A percentile compares a stretch with the other conserved stretches of the same genome.
Evolutionary conservation across 2,329 filamentous ascomycete genomes (phyloP).

Genomic region (Neonectria hederae): DNA sequence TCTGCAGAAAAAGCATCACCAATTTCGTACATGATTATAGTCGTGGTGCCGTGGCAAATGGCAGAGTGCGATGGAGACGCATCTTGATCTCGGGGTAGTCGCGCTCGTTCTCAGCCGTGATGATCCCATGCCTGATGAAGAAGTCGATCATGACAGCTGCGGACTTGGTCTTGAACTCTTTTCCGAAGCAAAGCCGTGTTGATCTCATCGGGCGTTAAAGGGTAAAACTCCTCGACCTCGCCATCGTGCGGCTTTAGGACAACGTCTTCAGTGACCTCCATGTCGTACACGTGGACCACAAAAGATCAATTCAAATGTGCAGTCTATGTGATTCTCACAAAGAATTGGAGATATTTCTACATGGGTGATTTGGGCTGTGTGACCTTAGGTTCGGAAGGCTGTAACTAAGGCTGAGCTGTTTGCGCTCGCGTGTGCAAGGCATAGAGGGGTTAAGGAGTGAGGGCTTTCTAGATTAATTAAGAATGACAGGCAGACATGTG

Average conservation of each 20-base stretch:
- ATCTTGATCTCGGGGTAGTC: constrained; percentile 5
- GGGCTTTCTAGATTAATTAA: no score
- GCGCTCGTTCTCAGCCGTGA: constrained; percentile 8
- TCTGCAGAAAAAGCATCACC: no score
- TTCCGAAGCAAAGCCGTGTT: neutral
- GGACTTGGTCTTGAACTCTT: constrained; percentile 14
- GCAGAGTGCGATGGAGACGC: constrained; percentile 10
- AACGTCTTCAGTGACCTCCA: constrained; percentile 5
- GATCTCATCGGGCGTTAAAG: constrained; percentile 3
- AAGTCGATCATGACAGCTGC: constrained; percentile 18
- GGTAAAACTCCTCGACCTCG: constrained; percentile 12
- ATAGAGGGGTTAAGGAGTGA: no score
- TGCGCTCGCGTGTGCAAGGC: no score
- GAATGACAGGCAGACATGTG: no score
- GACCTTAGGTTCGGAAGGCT: no score
- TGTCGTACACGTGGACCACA: constrained; percentile 14
- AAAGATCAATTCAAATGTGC: no score
- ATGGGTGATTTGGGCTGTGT: no score
- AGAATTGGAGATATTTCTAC: no score
- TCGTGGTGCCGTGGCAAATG: constrained; percentile 3
- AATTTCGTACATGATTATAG: no score
- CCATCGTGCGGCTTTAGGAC: constrained; percentile 10
- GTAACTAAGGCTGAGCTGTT: no score
- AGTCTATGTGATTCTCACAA: no score
- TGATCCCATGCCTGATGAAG: constrained; percentile 11